Evolutionary conservation across 2,329 filamentous ascomycete species (phyloP).

Genomic region (Paecilomyces formosus): DNA sequence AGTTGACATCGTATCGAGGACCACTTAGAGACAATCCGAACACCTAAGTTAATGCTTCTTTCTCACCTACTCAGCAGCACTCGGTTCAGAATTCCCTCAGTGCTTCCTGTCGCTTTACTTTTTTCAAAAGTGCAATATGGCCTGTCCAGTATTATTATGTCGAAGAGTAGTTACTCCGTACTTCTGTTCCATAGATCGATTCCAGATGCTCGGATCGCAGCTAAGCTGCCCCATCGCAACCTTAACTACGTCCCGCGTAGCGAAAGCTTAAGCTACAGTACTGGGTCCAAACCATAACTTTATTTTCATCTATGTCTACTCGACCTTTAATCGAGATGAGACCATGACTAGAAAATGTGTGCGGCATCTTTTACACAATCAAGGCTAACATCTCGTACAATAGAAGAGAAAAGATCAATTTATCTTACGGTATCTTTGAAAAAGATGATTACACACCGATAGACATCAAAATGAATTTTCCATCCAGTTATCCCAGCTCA

Average conservation of each 20-base stretch:
- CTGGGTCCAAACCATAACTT: background rate
- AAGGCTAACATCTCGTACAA: no score
- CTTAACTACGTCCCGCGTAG: background rate
- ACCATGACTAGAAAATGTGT: no score
- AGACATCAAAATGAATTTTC: background rate
- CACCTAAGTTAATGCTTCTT: no score
- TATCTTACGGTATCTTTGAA: background rate
- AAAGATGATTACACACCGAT: background rate
- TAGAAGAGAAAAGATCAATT: no score
- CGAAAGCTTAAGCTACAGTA: background rate
- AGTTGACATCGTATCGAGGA: background rate
- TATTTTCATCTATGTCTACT: background rate
- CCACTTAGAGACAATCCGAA: background rate
- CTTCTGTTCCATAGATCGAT: background rate
- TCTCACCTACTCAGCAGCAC: background rate
- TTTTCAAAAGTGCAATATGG: background rate
- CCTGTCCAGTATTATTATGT: background rate
- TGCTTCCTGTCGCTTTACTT: background rate
- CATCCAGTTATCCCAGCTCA: background rate
- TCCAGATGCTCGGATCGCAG: background rate
- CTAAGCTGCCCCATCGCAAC: background rate
- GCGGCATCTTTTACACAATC: no score
- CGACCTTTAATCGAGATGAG: background rate
- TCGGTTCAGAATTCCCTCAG: background rate
- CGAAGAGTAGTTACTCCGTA: background rate